Conservation (phyloP, 2,329 filamentous ascomycete species). For the Aspergillus oerlinghausenensis region DNA sequence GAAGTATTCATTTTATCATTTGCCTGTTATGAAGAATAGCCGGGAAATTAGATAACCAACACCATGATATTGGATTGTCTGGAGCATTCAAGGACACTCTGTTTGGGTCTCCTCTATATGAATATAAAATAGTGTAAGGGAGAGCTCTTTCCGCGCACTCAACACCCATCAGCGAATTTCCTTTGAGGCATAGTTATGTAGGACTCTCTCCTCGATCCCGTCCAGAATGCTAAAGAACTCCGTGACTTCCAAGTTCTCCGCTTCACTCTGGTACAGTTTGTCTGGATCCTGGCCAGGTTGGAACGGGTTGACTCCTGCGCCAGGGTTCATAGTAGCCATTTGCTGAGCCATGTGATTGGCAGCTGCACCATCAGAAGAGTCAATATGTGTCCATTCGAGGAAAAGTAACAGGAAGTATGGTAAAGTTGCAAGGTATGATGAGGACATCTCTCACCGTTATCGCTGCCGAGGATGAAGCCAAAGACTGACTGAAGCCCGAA, state of each 20-base stretch:
- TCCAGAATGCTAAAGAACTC: constrained; percentile 91
- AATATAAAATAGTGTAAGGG: constrained; percentile 8
- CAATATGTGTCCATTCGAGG: not conserved
- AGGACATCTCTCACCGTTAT: constrained; percentile 67
- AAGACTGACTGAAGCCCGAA: constrained; percentile 97
- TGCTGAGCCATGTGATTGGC: constrained; percentile 87
- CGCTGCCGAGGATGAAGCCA: constrained; percentile 91
- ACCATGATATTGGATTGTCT: not conserved
- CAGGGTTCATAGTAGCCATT: constrained; percentile 70
- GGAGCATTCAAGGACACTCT: not conserved
- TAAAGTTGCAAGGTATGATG: not conserved
- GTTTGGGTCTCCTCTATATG: constrained; percentile 1
- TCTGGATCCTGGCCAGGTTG: constrained; percentile 90
- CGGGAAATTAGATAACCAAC: not conserved
- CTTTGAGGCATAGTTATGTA: constrained; percentile 47
- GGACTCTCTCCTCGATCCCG: constrained; percentile 77
- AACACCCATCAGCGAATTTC: constrained; percentile 7
- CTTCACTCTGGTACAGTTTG: constrained; percentile 88
- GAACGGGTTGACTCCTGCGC: constrained; percentile 66
- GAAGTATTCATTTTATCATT: not conserved
- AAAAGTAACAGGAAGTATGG: not conserved
- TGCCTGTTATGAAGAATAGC: not conserved
- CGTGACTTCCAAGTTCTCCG: constrained; percentile 91
- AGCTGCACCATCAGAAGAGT: constrained; percentile 48
- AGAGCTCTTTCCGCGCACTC: not conserved